Evolutionary conservation across 768 basidiomycete species (phyloP), one percentile per base, ranked within the genome.

Genomic region (Leucocoprinus sp.): DNA sequence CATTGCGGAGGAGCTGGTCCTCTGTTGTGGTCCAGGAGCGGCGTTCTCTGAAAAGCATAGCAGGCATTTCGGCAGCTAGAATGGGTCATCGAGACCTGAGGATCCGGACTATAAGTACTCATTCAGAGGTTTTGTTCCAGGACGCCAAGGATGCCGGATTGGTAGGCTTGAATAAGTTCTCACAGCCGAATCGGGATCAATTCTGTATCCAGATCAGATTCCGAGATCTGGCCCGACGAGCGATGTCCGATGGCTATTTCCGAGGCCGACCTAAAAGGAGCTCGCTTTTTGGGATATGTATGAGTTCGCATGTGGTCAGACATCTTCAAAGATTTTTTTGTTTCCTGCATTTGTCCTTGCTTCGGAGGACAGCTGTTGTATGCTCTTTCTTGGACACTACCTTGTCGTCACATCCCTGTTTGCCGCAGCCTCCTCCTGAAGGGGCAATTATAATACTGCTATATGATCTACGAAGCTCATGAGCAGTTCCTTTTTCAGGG

Each of bases 1-100:
- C 75, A 19, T 70, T 64, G 21, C 73, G 68, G 24, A 76, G 68
- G 42, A 75, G 68, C 45, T 74, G 70, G 53, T 75, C 74, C 58
- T 75, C 74, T 49, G 69, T 69, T 17, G 66, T 61, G 28, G 72
- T 72, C 73, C 73, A 75, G 8, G 72, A 73, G 56, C 72, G 61
- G 50, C 72, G 65, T 61, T 74, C 72, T 62, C 71, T 60, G 60
- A 67, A 70, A 44, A 65, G 60, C 57, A 65, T 65, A 50, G 53
- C 48, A 47, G 45, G 43, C 42, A 48, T 49, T 47, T 49, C 43
- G 37, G 43, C 48, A 23, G 45, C 41, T 34, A 17, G 40, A 38
- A 42, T 44, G 44, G 45, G 42, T 43, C 50, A 42, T 42, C 33
- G 44, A 39, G 43, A 35, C 43, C 29, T 26, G 49, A 39, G 47